Percentiles rank a stretch among this genome's conserved stretches.
Evolutionary conservation across 2,329 filamentous ascomycete genomes (phyloP).

Genomic region (Graphiopsis chlorocephala): DNA sequence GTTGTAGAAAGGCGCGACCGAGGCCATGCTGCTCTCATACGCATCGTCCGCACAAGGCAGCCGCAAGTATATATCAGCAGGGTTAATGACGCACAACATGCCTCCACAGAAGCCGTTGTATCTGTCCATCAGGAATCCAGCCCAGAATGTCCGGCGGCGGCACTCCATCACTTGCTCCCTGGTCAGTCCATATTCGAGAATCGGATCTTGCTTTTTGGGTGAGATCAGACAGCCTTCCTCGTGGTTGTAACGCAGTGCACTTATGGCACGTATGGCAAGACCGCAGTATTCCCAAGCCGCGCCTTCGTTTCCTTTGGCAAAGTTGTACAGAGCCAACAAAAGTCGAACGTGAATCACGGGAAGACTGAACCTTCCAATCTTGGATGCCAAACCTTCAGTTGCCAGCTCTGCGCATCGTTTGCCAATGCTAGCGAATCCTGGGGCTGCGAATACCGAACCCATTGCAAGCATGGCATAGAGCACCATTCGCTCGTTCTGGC

Average conservation of each 20-base stretch:
- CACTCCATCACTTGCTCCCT: constrained; percentile 57
- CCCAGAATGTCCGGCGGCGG: constrained; percentile 69
- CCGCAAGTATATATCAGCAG: constrained; percentile 64
- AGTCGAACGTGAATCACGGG: constrained; percentile 66
- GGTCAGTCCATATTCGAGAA: constrained; percentile 26
- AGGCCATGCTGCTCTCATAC: constrained; percentile 61
- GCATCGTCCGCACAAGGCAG: constrained; percentile 60
- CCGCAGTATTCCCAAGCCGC: constrained; percentile 65
- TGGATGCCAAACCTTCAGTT: constrained; percentile 54
- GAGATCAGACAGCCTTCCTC: constrained; percentile 47
- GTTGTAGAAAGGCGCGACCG: constrained; percentile 60
- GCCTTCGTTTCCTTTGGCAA: constrained; percentile 57
- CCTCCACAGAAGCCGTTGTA: constrained; percentile 58
- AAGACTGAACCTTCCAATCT: constrained; percentile 54
- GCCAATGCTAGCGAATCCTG: constrained; percentile 40
- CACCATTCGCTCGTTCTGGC: constrained; percentile 53
- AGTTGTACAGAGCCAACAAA: constrained; percentile 65
- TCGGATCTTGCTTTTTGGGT: constrained; percentile 3
- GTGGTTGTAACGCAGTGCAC: constrained; percentile 55
- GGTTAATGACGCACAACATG: constrained; percentile 54
- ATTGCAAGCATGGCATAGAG: constrained; percentile 59
- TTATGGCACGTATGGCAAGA: constrained; percentile 59
- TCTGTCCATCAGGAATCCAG: constrained; percentile 67
- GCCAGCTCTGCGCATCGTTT: constrained; percentile 55
- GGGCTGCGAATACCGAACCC: constrained; percentile 56